A percentile compares a stretch with the other conserved stretches of the same genome.
phyloP scores from a whole-genome alignment of 768 basidiomycete species.

The Paxillus involutus region DNA sequence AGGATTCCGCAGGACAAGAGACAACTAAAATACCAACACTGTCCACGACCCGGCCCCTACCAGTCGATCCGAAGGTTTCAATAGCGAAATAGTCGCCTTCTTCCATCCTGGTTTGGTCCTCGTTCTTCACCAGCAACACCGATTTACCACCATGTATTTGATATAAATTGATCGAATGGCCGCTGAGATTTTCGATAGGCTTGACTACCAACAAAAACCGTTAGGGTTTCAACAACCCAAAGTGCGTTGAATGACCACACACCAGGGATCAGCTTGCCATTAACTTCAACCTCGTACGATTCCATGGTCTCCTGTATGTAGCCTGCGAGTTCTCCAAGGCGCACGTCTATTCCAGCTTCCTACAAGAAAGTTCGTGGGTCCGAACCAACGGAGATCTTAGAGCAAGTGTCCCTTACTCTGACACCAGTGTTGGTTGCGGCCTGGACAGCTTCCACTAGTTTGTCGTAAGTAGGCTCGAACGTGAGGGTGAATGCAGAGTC shows the following conservation, averaged over 20 bases:
- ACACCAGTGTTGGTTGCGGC: constrained; percentile 94
- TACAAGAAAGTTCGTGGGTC: constrained; percentile 27
- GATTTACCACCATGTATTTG: constrained; percentile 95
- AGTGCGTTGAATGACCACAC: not conserved
- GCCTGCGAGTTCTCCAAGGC: constrained; percentile 89
- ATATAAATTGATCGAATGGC: constrained; percentile 89
- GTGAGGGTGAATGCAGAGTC: constrained; percentile 96
- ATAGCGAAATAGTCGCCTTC: constrained; percentile 99
- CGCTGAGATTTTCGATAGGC: constrained; percentile 90
- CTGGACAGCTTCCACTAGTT: constrained; percentile 85
- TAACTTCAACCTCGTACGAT: constrained; percentile 94
- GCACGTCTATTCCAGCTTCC: constrained; percentile 96
- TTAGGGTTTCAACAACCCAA: not conserved
- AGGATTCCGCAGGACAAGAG: not conserved
- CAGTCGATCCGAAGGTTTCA: constrained; percentile 98
- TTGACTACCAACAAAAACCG: constrained; percentile 59
- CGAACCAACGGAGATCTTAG: not conserved
- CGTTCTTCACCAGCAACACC: constrained; percentile 84
- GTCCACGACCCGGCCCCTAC: constrained; percentile 85
- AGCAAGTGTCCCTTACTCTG: constrained; percentile 47
- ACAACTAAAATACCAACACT: constrained; percentile 43
- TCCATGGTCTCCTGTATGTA: constrained; percentile 99
- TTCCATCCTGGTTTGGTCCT: constrained; percentile 96
- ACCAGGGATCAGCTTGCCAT: constrained; percentile 83
- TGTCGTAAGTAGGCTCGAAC: constrained; percentile 89